Evolutionary conservation across 208 protist species (phyloP).

Genomic region (Trypanosoma vivax): DNA sequence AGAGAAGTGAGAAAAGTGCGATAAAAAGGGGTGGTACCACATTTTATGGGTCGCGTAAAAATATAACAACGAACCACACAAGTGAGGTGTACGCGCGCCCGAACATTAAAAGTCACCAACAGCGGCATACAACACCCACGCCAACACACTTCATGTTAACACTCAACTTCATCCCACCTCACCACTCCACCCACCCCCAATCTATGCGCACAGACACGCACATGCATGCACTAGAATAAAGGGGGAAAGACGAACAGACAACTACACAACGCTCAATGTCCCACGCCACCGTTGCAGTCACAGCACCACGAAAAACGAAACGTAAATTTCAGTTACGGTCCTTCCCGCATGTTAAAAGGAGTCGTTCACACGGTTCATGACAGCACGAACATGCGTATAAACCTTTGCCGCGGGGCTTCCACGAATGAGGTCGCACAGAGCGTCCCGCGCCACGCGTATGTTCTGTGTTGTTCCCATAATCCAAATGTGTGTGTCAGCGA

Average conservation of each 20-base stretch:
- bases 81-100: too few species aligned
- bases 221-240: neutral
- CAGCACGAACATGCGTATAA: conserved; percentile 93
- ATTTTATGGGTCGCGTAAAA: too few species aligned
- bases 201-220: too few species aligned
- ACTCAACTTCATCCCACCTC: too few species aligned
- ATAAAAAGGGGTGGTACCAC: too few species aligned
- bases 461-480: conserved; percentile 98
- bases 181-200: conserved; percentile 17
- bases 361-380: conserved; percentile 94
- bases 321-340: neutral
- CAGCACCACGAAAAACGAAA: neutral
- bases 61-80: too few species aligned
- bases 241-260: neutral
- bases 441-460: conserved; percentile 96
- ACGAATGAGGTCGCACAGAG: conserved; percentile 97
- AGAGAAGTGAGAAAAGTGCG: too few species aligned
- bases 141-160: too few species aligned
- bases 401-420: conserved; percentile 95
- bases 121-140: conserved; percentile 20
- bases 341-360: conserved; percentile 78
- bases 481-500: conserved; percentile 98
- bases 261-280: neutral
- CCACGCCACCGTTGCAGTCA: neutral
- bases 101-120: too few species aligned